These are phyloP conservation scores for Stephanodiscus minutulus DNA, from an alignment of 108 stramenopile genomes.

Conservation along the genomic window DNA sequence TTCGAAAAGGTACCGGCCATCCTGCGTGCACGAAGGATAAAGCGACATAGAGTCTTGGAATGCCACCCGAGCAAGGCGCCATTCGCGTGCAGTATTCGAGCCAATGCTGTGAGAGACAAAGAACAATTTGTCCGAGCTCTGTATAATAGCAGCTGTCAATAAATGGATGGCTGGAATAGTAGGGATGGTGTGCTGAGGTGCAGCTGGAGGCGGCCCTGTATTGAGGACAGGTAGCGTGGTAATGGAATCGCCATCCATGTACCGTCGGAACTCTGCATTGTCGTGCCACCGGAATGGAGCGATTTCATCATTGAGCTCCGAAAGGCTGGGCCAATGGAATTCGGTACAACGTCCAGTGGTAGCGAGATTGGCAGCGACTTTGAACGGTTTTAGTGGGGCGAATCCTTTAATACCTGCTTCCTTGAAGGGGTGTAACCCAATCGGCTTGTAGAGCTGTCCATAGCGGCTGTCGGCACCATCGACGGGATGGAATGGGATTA, in stretches of 20 bases:
- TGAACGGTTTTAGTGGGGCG: slow-evolving; percentile 10
- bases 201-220: not conserved
- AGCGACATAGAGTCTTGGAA: not conserved
- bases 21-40: not conserved
- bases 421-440: not conserved
- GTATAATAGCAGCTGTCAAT: not conserved
- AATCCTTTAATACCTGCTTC: slow-evolving; percentile 23
- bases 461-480: slow-evolving; percentile 16
- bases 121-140: slow-evolving; percentile 13
- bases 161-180: not conserved
- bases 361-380: not conserved
- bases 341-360: not conserved
- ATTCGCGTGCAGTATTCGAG: not conserved
- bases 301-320: slow-evolving; percentile 13
- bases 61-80: not conserved
- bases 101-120: slow-evolving; percentile 9
- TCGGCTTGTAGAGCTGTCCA: slow-evolving; percentile 16
- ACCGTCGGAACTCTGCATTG: not conserved
- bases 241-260: not conserved
- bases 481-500: slow-evolving; percentile 8
- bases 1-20: not conserved
- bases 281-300: not conserved
- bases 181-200: not conserved
- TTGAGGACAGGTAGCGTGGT: not conserved
- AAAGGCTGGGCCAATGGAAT: slow-evolving; percentile 7